These are phyloP conservation scores for Wallemia ichthyophaga DNA, from an alignment of 1,284 basidiomycete species.

Conservation along the genomic window DNA sequence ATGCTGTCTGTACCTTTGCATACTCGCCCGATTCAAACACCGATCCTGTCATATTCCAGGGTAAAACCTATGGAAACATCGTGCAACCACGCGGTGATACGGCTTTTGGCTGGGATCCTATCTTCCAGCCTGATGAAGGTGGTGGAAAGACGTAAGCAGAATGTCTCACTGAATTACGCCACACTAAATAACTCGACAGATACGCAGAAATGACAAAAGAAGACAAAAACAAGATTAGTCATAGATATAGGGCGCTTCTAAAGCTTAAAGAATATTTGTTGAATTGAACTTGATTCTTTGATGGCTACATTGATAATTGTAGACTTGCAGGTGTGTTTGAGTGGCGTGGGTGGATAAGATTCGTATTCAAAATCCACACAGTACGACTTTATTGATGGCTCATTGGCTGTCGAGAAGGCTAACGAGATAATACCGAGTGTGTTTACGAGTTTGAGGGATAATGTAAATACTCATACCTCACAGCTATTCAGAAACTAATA, in stretches of 20 bases:
- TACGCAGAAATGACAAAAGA: constrained; percentile 78
- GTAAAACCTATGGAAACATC: constrained; percentile 56
- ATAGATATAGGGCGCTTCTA: constrained; percentile 59
- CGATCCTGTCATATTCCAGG: constrained; percentile 68
- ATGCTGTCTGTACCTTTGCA: constrained; percentile 82
- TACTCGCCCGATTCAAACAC: constrained; percentile 54
- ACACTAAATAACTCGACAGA: constrained; percentile 21
- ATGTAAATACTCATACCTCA: background rate
- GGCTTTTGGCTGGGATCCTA: constrained; percentile 64
- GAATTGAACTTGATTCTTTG: background rate
- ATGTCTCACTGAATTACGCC: constrained; percentile 2
- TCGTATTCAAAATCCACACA: background rate
- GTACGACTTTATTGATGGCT: background rate
- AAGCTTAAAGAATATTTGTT: constrained; percentile 40
- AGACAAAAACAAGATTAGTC: constrained; percentile 67
- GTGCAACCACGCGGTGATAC: constrained; percentile 52
- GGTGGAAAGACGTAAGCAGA: constrained; percentile 37
- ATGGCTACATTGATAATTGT: too few species aligned
- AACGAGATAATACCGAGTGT: background rate
- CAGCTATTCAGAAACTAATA: background rate
- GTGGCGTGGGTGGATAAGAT: too few species aligned
- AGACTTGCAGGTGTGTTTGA: too few species aligned
- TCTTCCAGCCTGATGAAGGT: constrained; percentile 44
- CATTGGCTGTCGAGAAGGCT: background rate
- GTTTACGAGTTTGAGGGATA: background rate